Base-by-base conservation (phyloP, 2,329 filamentous ascomycete genomes). In the Exserohilum rostratum region DNA sequence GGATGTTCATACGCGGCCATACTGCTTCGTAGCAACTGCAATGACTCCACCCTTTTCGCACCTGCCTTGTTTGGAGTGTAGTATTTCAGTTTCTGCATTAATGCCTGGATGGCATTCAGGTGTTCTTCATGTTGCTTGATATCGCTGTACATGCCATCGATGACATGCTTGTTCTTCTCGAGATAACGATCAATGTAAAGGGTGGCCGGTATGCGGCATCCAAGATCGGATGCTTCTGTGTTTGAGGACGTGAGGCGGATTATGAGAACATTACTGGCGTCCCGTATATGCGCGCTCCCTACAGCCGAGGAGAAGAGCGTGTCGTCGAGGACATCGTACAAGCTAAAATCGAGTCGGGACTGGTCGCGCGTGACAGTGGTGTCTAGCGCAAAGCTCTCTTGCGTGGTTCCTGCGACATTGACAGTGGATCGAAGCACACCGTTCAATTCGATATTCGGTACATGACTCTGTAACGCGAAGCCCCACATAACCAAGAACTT, bases 141-240 rank as follows among this genome's bases (percentile, higher is more conserved):
- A 17, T 78, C 64, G 20, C 64, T 57, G n/a, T 82, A 79, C 53
- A 86, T 78, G 7, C 78, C 74, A 38, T 76, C 76, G 13, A 82
- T 78, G 9, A 77, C 65, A 1, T 77, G 76, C 50, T 78, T 76
- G 54, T 82, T 83, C 57, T 78, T 74, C 44, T 82, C 76, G 40
- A 87, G 74, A 66, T 88, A 88, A 40, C 85, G 80, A 70, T 88
- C 86, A 4, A 83, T 78, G 59, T 85, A 86, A 64, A 85, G 80
- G 1, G 78, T 75, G 1, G 79, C 67, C 3, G 85, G 84, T 15
- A 86, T 77, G 5, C 80, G 80, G 38, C 87, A 72, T 29, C 72
- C 71, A 27, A 78, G 64, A 63, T 75, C 51, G 64, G 60, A 69
- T 62, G 71, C 66, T 72, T 75, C 38, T 75, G 60, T 60, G 66